Evolutionary conservation across 306 rosid genomes (phyloP).

Genomic region (Lathyrus aphaca): DNA sequence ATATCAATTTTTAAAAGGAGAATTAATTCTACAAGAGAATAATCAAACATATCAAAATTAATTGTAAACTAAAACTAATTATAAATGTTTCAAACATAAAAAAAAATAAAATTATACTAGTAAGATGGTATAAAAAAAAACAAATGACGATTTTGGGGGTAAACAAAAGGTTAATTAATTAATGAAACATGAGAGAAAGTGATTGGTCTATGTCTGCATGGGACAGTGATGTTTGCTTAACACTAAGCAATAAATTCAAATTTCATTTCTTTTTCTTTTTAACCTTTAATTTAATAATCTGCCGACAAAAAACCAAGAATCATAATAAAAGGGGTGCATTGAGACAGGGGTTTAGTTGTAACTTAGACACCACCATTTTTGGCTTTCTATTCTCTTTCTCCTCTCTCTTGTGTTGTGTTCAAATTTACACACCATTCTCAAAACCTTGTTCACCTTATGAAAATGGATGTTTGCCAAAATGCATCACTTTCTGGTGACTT

Average conservation of each 20-base stretch:
- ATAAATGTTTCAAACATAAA: background rate
- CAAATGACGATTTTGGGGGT: slow-evolving; percentile 28
- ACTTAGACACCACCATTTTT: slow-evolving; percentile 38
- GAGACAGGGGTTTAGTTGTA: slow-evolving; percentile 36
- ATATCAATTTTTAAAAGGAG: no score
- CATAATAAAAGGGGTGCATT: slow-evolving; percentile 48
- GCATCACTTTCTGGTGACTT: slow-evolving; percentile 51
- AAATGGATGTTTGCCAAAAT: slow-evolving; percentile 62
- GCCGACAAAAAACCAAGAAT: slow-evolving; percentile 74
- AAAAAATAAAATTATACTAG: background rate
- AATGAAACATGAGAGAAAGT: slow-evolving; percentile 35
- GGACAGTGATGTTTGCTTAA: slow-evolving; percentile 52
- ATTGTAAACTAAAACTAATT: no score
- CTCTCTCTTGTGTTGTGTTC: slow-evolving; percentile 32
- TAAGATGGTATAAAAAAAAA: background rate
- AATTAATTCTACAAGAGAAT: no score
- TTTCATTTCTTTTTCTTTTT: slow-evolving; percentile 35
- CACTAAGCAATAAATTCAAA: slow-evolving; percentile 38
- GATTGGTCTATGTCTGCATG: slow-evolving; percentile 44
- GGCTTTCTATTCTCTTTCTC: background rate
- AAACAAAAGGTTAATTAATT: slow-evolving; percentile 39
- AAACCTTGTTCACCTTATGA: slow-evolving; percentile 18
- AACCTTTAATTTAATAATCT: slow-evolving; percentile 50
- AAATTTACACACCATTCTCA: slow-evolving; percentile 3
- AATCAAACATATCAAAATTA: no score